Percentiles rank a stretch among this genome's conserved stretches.
Evolutionary conservation across 768 basidiomycete species (phyloP).

Genomic region (Boletales sp.): DNA sequence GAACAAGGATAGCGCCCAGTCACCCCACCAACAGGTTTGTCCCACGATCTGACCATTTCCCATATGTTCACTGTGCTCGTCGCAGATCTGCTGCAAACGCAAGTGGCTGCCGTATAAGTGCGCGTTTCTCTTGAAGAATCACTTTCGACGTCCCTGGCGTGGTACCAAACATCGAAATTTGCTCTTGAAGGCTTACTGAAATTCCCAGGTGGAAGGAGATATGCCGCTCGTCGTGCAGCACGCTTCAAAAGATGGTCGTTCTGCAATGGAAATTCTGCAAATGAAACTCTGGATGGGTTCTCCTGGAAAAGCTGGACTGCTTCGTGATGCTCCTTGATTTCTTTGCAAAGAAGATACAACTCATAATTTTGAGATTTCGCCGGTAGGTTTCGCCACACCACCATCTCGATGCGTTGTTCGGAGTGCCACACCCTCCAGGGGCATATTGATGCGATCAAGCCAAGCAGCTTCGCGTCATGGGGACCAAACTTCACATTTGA

Average conservation of each 20-base stretch:
- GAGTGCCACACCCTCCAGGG: slow-evolving; percentile 38
- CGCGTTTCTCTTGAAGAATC: no score
- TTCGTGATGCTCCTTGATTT: slow-evolving; percentile 26
- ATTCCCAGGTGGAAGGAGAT: background rate
- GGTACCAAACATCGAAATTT: no score
- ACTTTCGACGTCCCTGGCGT: no score
- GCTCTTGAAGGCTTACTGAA: no score
- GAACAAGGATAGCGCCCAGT: background rate
- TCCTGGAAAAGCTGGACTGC: slow-evolving; percentile 9
- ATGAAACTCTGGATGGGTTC: background rate
- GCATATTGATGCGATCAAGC: slow-evolving; percentile 29
- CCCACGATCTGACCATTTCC: no score
- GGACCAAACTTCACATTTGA: slow-evolving; percentile 35
- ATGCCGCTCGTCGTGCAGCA: background rate
- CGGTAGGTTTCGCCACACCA: slow-evolving; percentile 23
- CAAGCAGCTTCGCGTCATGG: slow-evolving; percentile 28
- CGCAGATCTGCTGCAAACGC: no score
- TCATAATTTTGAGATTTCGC: slow-evolving; percentile 28
- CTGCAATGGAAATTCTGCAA: background rate
- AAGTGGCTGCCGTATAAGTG: no score
- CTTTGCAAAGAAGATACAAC: slow-evolving; percentile 19
- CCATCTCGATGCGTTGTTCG: slow-evolving; percentile 36
- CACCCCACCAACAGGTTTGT: no score
- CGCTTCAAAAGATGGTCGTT: slow-evolving; percentile 9
- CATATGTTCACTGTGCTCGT: no score